Conservation (phyloP, 768 basidiomycete genomes). For the Boletellus emodensis region DNA sequence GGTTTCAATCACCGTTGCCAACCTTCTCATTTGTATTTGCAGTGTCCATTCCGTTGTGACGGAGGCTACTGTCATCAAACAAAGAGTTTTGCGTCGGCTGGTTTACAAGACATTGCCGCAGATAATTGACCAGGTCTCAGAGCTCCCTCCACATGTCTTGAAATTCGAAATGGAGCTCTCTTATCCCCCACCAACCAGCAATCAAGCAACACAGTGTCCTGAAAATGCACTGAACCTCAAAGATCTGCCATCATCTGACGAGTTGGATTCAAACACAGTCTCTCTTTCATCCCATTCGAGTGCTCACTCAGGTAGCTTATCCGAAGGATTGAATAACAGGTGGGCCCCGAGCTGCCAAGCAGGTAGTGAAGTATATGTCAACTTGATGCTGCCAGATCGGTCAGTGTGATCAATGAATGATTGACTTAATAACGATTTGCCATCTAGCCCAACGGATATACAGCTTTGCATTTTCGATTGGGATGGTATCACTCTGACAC, state of each 20-base stretch:
- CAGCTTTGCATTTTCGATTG: conserved; percentile 43
- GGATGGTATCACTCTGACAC: conserved; percentile 20
- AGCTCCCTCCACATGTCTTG: conserved; percentile 24
- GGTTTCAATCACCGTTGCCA: not conserved
- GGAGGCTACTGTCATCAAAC: conserved; percentile 27
- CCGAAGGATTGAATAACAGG: not conserved
- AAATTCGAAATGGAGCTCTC: conserved; percentile 39
- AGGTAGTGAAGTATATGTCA: conserved; percentile 37
- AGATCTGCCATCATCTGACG: not conserved
- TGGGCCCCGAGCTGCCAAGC: conserved; percentile 29
- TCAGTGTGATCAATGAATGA: conserved; percentile 19
- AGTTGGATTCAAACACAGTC: not conserved
- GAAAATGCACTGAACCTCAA: not conserved
- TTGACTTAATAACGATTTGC: conserved; percentile 3
- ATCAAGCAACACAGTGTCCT: not conserved
- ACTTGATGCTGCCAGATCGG: conserved; percentile 60
- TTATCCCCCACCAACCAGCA: not conserved
- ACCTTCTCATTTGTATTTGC: conserved; percentile 1
- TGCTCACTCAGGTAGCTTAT: not conserved
- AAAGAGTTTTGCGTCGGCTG: conserved; percentile 43
- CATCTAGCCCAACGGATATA: conserved; percentile 52
- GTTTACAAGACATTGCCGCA: conserved; percentile 40
- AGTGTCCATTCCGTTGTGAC: conserved; percentile 40
- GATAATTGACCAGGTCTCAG: conserved; percentile 2
- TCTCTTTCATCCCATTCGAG: not conserved